These are phyloP conservation scores for Penicillium sp. DNA, from an alignment of 2,329 filamentous ascomycete species.

Conservation along the genomic window DNA sequence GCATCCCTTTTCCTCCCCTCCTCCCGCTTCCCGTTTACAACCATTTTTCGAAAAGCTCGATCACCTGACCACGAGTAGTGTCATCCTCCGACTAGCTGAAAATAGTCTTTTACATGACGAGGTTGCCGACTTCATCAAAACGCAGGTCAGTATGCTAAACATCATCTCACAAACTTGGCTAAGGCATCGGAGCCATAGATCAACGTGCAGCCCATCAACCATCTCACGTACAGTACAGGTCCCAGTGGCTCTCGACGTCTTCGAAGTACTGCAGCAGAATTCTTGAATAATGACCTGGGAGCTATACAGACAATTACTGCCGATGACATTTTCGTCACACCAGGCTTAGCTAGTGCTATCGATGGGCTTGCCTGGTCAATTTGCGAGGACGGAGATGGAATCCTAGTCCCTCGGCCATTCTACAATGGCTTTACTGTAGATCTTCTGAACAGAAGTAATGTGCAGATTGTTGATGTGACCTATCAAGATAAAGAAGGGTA, in stretches of 20 bases:
- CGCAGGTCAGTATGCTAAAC: not conserved
- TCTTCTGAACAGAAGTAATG: conserved; percentile 16
- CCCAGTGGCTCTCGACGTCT: conserved; percentile 30
- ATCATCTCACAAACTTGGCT: not conserved
- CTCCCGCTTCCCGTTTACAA: too few species aligned
- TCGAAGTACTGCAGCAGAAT: conserved; percentile 20
- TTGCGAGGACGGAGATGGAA: conserved; percentile 30
- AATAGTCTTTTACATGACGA: conserved; percentile 14
- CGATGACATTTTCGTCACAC: conserved; percentile 27
- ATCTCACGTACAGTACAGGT: conserved; percentile 31
- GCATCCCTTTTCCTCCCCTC: not conserved
- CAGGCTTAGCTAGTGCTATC: conserved; percentile 27
- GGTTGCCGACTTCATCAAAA: conserved; percentile 5
- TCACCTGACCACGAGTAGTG: not conserved
- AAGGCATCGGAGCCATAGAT: not conserved
- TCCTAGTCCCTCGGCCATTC: conserved; percentile 31
- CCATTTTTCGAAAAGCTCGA: not conserved
- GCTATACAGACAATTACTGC: conserved; percentile 14
- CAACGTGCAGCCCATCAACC: conserved; percentile 2
- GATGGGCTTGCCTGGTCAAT: conserved; percentile 28
- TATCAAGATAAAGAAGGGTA: conserved; percentile 9
- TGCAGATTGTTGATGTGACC: conserved; percentile 3
- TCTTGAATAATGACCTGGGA: conserved; percentile 24
- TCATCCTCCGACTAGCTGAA: conserved; percentile 14
- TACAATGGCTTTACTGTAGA: conserved; percentile 31